Base-by-base conservation (phyloP, 768 basidiomycete genomes). In the Rhodotorula kratochvilovae region DNA sequence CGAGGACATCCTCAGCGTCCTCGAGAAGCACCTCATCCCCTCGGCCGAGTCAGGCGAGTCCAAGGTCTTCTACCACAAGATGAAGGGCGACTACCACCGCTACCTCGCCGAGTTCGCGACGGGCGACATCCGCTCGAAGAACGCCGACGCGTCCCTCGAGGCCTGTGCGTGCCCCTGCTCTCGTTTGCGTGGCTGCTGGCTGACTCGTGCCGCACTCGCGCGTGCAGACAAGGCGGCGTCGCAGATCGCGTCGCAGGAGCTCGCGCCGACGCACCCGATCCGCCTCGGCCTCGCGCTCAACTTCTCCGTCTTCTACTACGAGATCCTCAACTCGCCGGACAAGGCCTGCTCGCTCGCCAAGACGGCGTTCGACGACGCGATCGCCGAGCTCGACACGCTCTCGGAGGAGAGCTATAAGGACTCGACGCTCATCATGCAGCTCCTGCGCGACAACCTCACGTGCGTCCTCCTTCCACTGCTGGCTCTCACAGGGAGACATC, bases 221-320 rank as follows among this genome's bases (percentile, higher is more conserved):
- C 21, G 21, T n/a, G 31, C 60, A 73, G 71, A 97, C 89, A 96
- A 97, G 87, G 90, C 91, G 64, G 94, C 94, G 64, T 96, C 94
- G 61, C 91, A 95, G 74, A 92, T 97, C 81, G 94, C 94, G 77
- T 90, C 94, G 78, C 92, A 89, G 61, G 92, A 96, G 83, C 89
- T 98, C 55, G 92, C 82, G 29, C 90, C 91, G 42, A 96, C 93
- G 80, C 94, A 96, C 84, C 94, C 93, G 74, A 97, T 97, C 83
- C 93, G 94, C 79, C 91, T 98, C 74, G 95, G 95, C 82, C 90
- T 98, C 66, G 94, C 94, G 57, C 86, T 98, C 80, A 98, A 98
- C 87, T 97, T 97, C 87, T 96, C 92, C 64, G 94, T 98, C 61
- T 97, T 98, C 87, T 97, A 97, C 87, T 96, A 96, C 84, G 94